Evolutionary conservation across 176 grass and related monocot species (phyloP).

Genomic region (Zoysia japonica): DNA sequence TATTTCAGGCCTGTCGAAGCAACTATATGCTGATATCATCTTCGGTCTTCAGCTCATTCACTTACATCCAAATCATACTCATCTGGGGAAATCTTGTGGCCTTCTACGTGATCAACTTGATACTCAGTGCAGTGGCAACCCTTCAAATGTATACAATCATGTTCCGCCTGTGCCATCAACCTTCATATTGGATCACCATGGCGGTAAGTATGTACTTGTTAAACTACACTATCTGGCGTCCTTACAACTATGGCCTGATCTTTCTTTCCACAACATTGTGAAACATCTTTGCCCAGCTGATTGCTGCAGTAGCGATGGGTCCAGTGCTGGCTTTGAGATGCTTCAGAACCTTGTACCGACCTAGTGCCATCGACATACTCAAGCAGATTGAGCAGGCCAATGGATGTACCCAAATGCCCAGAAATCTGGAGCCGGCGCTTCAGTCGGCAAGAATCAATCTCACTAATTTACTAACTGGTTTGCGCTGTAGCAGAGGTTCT

Average conservation of each 20-base stretch:
- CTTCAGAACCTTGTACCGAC: constrained; percentile 53
- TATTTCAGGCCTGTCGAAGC: not conserved
- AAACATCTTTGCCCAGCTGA: constrained; percentile 55
- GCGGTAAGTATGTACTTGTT: constrained; percentile 56
- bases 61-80: constrained; percentile 60
- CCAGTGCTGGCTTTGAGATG: constrained; percentile 69
- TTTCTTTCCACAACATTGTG: not conserved
- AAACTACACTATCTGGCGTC: not conserved
- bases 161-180: constrained; percentile 64
- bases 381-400: constrained; percentile 66
- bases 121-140: constrained; percentile 58
- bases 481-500: constrained; percentile 33
- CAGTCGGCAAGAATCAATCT: constrained; percentile 44
- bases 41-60: constrained; percentile 67
- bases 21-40: constrained; percentile 8
- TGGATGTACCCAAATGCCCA: constrained; percentile 21
- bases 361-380: constrained; percentile 65
- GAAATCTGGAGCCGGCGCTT: constrained; percentile 45
- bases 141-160: constrained; percentile 76
- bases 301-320: constrained; percentile 57
- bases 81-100: constrained; percentile 89
- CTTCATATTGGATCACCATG: constrained; percentile 87
- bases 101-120: constrained; percentile 83
- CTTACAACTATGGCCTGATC: constrained; percentile 12
- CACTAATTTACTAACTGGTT: constrained; percentile 37